Evolutionary conservation across 257 asterid species (phyloP), one percentile per base, ranked within the genome.

Genomic region (Solanum pennellii): DNA sequence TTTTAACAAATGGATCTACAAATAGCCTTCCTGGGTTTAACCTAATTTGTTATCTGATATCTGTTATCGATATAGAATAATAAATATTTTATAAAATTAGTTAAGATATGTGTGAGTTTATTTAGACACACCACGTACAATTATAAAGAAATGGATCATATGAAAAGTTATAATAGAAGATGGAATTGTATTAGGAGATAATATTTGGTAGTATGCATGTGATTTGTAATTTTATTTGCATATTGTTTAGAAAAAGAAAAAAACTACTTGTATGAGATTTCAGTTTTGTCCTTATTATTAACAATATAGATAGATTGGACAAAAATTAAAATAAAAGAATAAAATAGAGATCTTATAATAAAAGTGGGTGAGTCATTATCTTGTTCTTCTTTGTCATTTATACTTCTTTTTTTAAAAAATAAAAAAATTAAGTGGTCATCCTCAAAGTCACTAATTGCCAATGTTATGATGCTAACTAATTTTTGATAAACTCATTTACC

Each of bases 301-400:
- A 33, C 35, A 66, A 76, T 42, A 41, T 42, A 76, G 60, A 42
- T 76, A 76, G 60, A n/a, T 76, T 42, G 33, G 13, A 23, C 60
- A 42, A 75, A 74, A 37, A 41, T 23, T 0, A 41, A 75, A 41
- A 76, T 3, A 41, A 23, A 75, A 31, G 42, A 33, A 71, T 33
- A 33, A 72, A 76, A 42, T 41, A 41, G 23, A 76, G 60, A 41
- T 76, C 83, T 41, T 76, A 56, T 56, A 13, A 76, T 23, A n/a
- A 76, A 76, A 76, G 59, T 42, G 12, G 82, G 60, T n/a, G 83
- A 42, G 83, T 76, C 83, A 75, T 39, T 65, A 29, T 29, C 83
- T 76, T 42, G 60, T 76, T 76, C 83, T 42, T 42, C 37, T n/a
- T 76, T 76, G 39, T 77, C 83, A 77, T 77, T 74, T 21, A 74